These are phyloP conservation scores for Thuja plicata DNA, from an alignment of 83 land plant genomes.

Conservation along the genomic window DNA sequence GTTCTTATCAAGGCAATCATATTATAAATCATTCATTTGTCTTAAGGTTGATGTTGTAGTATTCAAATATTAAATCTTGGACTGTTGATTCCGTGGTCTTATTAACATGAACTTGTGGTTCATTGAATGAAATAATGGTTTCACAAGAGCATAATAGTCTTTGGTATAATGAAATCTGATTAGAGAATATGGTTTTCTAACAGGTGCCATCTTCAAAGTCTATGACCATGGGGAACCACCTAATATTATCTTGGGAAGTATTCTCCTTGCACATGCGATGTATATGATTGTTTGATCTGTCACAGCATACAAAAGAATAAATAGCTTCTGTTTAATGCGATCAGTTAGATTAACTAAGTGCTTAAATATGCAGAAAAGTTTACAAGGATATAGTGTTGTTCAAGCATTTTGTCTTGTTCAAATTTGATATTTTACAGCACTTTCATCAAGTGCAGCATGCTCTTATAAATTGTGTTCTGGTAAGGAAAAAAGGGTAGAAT, in stretches of 20 bases:
- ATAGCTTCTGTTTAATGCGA: neutral
- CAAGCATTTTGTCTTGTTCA: neutral
- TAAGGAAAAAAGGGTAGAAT: neutral
- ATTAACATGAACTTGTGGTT: neutral
- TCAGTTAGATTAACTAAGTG: neutral
- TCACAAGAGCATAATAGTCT: neutral
- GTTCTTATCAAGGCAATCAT: neutral
- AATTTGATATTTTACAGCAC: neutral
- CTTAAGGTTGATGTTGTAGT: neutral
- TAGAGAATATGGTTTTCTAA: neutral
- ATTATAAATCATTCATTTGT: neutral
- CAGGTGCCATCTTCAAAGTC: slow-evolving; percentile 7
- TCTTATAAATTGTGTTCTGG: neutral
- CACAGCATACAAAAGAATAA: neutral
- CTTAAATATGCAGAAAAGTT: neutral
- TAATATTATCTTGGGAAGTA: neutral
- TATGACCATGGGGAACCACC: neutral
- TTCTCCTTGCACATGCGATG: neutral
- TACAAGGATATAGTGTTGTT: neutral
- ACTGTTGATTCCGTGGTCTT: neutral
- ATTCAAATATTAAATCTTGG: neutral
- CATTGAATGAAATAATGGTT: neutral
- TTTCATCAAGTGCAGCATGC: neutral
- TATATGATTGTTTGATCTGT: neutral
- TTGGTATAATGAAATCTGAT: neutral